A percentile compares a stretch with the other conserved stretches of the same genome.
Evolutionary conservation across 2,329 filamentous ascomycete genomes (phyloP).

Genomic region (Aaosphaeria pasadenensis): DNA sequence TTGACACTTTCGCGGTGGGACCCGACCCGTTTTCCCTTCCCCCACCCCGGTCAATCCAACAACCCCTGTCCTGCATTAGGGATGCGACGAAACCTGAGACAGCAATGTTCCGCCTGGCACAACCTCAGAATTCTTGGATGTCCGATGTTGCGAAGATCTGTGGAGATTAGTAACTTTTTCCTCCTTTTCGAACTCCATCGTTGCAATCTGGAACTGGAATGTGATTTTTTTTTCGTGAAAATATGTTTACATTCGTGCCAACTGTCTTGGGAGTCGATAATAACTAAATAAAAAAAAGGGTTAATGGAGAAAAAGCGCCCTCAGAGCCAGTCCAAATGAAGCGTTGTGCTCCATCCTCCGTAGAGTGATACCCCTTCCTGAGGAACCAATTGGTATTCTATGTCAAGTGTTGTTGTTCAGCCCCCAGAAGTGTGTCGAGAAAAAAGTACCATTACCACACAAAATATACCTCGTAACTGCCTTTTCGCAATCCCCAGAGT

Average conservation of each 20-base stretch:
- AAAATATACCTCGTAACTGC: constrained; percentile 2
- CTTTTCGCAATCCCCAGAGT: not conserved
- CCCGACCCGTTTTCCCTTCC: too few species aligned
- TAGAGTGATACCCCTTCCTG: constrained; percentile 25
- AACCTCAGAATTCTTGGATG: too few species aligned
- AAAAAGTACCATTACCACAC: constrained; percentile 30
- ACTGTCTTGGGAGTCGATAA: too few species aligned
- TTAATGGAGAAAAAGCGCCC: constrained; percentile 17
- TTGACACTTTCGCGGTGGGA: too few species aligned
- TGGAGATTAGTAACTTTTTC: constrained; percentile 18
- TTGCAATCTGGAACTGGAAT: constrained; percentile 11
- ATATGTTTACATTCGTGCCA: too few species aligned
- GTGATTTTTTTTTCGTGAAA: constrained; percentile 16
- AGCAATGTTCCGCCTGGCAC: too few species aligned
- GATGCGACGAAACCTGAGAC: too few species aligned
- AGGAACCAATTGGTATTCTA: constrained; percentile 22
- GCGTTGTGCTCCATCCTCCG: constrained; percentile 29
- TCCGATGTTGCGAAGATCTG: constrained; percentile 3
- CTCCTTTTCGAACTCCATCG: constrained; percentile 9
- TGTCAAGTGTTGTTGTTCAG: constrained; percentile 11
- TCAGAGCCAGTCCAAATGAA: constrained; percentile 33
- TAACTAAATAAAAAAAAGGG: constrained; percentile 6
- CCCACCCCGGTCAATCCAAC: too few species aligned
- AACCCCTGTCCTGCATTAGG: too few species aligned
- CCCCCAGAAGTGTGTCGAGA: not conserved